These are phyloP conservation scores for Aeminium ludgeri DNA, from an alignment of 495 filamentous ascomycete genomes.

Conservation along the genomic window DNA sequence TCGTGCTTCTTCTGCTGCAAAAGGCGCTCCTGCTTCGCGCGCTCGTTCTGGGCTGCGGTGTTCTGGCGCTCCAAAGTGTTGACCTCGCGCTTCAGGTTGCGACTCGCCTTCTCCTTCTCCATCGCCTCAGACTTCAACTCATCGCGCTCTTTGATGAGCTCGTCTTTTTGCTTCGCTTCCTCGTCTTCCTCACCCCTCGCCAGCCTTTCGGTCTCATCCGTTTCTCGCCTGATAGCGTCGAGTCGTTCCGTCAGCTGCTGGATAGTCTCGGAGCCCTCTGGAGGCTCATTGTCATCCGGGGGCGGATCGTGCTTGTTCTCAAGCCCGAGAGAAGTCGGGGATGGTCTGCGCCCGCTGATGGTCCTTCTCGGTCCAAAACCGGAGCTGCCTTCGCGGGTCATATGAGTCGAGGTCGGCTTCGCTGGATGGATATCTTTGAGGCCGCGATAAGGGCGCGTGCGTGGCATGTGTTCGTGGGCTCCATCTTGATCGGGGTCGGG, in stretches of 20 bases:
- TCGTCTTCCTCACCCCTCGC: slow-evolving; percentile 53
- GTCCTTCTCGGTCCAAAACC: slow-evolving; percentile 44
- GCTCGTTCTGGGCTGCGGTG: slow-evolving; percentile 63
- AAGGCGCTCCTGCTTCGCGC: slow-evolving; percentile 54
- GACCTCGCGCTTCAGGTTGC: slow-evolving; percentile 64
- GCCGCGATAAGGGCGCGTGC: slow-evolving; percentile 29
- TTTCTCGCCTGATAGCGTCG: slow-evolving; percentile 21
- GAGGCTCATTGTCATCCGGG: slow-evolving; percentile 13
- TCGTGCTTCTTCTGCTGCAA: slow-evolving; percentile 47
- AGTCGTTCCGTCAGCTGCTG: slow-evolving; percentile 34
- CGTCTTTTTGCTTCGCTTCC: slow-evolving; percentile 42
- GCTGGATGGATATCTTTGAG: slow-evolving; percentile 30
- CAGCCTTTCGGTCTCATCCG: slow-evolving; percentile 31
- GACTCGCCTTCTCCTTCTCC: slow-evolving; percentile 74
- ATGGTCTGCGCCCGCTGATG: slow-evolving; percentile 55
- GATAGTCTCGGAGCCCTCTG: slow-evolving; percentile 38
- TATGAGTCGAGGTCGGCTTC: slow-evolving; percentile 32
- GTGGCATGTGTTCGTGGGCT: slow-evolving; percentile 29
- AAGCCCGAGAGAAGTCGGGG: slow-evolving; percentile 47
- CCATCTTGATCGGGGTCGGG: slow-evolving; percentile 21
- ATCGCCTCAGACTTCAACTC: slow-evolving; percentile 55
- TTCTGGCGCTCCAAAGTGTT: slow-evolving; percentile 66
- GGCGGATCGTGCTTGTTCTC: slow-evolving; percentile 29
- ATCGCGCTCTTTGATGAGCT: slow-evolving; percentile 49
- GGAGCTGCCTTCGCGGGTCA: slow-evolving; percentile 46